Percentiles rank a stretch among this genome's conserved stretches.
Conservation (phyloP, 1,284 basidiomycete species). For the Exobasidium rhododendri region DNA sequence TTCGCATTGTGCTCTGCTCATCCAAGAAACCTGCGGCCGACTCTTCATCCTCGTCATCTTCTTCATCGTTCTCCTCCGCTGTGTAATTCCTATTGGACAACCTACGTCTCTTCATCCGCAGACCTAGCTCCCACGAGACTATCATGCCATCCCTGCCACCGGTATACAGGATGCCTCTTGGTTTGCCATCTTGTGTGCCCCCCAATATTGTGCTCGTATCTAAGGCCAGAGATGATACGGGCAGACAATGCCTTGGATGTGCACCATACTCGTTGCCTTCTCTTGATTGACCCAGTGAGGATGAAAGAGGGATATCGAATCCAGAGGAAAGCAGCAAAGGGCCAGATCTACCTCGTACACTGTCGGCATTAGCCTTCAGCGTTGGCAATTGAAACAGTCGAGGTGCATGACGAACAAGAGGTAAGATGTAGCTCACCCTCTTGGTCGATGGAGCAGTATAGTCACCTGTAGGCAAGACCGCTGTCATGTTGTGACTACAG, state of each 20-base stretch:
- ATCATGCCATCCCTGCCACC: slow-evolving; percentile 89
- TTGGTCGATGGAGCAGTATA: not conserved
- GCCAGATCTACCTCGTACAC: not conserved
- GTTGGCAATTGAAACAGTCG: not conserved
- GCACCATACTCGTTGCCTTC: not conserved
- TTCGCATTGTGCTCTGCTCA: not conserved
- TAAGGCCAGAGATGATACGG: slow-evolving; percentile 46
- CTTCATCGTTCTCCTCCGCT: slow-evolving; percentile 3
- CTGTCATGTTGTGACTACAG: too few relatives aligned
- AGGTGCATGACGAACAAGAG: slow-evolving; percentile 6
- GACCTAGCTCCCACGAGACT: slow-evolving; percentile 81
- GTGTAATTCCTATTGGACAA: not conserved
- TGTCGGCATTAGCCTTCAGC: not conserved
- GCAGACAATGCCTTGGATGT: slow-evolving; percentile 45
- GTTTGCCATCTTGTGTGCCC: slow-evolving; percentile 51
- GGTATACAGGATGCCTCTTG: slow-evolving; percentile 87
- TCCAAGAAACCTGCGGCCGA: not conserved
- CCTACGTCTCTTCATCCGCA: slow-evolving; percentile 61
- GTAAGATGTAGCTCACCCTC: slow-evolving; percentile 10
- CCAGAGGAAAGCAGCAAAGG: not conserved
- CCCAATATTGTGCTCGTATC: slow-evolving; percentile 37
- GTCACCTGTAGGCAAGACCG: not conserved
- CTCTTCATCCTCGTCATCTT: slow-evolving; percentile 14
- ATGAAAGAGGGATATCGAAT: not conserved
- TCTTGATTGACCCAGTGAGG: not conserved